Base-by-base conservation (phyloP, 495 filamentous ascomycete species). In the Penicillium arizonense region DNA sequence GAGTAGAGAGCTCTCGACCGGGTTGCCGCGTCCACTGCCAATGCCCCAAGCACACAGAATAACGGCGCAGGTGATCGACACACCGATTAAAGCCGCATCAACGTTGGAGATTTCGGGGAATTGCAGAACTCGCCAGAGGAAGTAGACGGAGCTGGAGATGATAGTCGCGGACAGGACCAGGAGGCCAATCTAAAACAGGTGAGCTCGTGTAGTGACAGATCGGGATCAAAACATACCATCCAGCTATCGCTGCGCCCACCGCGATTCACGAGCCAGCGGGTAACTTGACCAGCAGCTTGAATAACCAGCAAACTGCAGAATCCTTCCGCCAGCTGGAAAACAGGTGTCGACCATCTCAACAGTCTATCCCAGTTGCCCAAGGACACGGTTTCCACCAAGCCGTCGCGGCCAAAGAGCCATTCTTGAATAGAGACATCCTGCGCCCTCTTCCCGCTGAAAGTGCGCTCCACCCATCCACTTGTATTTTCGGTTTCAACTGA, bases 251-350 rank as follows among this genome's bases (percentile, higher is more conserved):
- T 91, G 55, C 89, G 82, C 50, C 90, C 90, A 51, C 85, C 77
- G 44, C 87, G 71, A 68, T 97, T 98, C 38, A 97, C 92, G 16
- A 97, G 82, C 87, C 90, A 96, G 62, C 90, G 81, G n/a, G 94
- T 96, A 48, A 97, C 91, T 65, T 96, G 92, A 1, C 94, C 94
- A 28, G 87, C 85, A 12, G 91, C 89, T 69, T 98, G 94, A 47
- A 98, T 97, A 44, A 98, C 94, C 52, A 98, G 72, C 63, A 98
- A 71, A 61, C 89, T 96, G 73, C 94, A 97, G 72, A 98, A 98
- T 3, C 94, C 94, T 71, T 98, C 94, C 34, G 83, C 85, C 24
- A 98, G 77, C 64, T 98, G 94, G 72, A 97, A 98, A 12, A 96
- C 78, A 0, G 94, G 94, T n/a, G 90, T 93, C 16, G 91, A 96